Conservation (phyloP, 176 grass and related monocot genomes). For the Stipa capillata region DNA sequence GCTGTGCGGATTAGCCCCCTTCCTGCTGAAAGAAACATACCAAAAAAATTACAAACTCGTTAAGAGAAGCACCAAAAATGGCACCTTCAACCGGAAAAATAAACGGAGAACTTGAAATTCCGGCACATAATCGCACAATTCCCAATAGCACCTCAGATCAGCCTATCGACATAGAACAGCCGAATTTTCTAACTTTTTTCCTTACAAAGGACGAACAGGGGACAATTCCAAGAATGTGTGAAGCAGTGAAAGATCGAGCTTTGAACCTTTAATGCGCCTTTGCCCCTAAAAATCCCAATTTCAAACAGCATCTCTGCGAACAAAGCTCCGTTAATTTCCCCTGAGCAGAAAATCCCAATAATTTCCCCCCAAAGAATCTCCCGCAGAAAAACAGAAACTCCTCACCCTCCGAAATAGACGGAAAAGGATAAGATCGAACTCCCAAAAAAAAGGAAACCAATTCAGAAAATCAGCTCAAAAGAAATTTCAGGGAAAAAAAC, state of each 20-base stretch:
- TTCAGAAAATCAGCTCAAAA: neutral
- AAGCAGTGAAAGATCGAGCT: neutral
- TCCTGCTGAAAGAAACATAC: slow-evolving; percentile 12
- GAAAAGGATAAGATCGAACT: neutral
- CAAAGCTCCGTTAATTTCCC: neutral
- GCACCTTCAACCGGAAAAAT: neutral
- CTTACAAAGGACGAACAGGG: neutral
- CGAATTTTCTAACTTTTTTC: neutral
- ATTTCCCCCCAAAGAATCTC: too few species aligned
- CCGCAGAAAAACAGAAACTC: neutral
- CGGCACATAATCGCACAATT: neutral
- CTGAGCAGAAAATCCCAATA: neutral
- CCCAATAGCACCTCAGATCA: neutral
- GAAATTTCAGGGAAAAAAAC: neutral
- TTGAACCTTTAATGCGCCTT: neutral
- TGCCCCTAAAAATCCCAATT: neutral
- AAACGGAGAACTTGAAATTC: neutral
- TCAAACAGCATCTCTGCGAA: neutral
- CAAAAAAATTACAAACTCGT: neutral
- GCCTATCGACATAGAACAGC: neutral
- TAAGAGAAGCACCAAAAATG: too few species aligned
- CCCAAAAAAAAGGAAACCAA: too few species aligned
- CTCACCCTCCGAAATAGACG: too few species aligned
- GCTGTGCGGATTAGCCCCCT: neutral
- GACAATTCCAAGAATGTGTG: neutral